Conservation (phyloP, 257 asterid genomes). For the Voacanga thouarsii region DNA sequence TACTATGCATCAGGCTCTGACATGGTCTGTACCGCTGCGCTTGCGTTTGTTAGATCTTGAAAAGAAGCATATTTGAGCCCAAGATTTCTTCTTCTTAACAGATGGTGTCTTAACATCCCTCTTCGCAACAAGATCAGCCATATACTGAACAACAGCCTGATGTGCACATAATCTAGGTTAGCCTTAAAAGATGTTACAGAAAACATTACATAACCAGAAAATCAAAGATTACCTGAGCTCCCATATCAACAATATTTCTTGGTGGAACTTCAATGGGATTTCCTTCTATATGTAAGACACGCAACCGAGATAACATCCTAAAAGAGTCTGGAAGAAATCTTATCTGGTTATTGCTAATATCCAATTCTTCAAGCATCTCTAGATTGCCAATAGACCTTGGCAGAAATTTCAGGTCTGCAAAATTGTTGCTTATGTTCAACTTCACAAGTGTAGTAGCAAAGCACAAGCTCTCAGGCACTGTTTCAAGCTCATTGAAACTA, state of each 20-base stretch:
- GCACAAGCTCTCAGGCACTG: conserved; percentile 87
- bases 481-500: conserved; percentile 82
- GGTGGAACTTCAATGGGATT: conserved; percentile 80
- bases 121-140: conserved; percentile 65
- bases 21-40: conserved; percentile 49
- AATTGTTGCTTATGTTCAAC: conserved; percentile 85
- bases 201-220: not conserved
- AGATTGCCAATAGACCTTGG: conserved; percentile 90
- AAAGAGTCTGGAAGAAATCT: conserved; percentile 76
- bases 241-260: conserved; percentile 43
- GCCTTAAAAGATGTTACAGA: conserved; percentile 7
- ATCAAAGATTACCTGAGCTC: conserved; percentile 59
- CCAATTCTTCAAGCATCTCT: conserved; percentile 76
- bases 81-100: conserved; percentile 67
- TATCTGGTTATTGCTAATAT: conserved; percentile 85
- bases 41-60: conserved; percentile 79
- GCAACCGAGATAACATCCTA: conserved; percentile 59
- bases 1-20: conserved; percentile 24
- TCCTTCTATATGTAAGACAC: conserved; percentile 64
- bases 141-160: conserved; percentile 79
- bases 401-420: conserved; percentile 64
- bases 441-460: conserved; percentile 75
- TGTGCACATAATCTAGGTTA: conserved; percentile 16
- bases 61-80: conserved; percentile 73
- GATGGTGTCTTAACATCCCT: conserved; percentile 60